Percentiles rank a stretch among this genome's conserved stretches.
These are phyloP conservation scores for Pinus taeda DNA, from an alignment of 75 land plant species.

Conservation along the genomic window DNA sequence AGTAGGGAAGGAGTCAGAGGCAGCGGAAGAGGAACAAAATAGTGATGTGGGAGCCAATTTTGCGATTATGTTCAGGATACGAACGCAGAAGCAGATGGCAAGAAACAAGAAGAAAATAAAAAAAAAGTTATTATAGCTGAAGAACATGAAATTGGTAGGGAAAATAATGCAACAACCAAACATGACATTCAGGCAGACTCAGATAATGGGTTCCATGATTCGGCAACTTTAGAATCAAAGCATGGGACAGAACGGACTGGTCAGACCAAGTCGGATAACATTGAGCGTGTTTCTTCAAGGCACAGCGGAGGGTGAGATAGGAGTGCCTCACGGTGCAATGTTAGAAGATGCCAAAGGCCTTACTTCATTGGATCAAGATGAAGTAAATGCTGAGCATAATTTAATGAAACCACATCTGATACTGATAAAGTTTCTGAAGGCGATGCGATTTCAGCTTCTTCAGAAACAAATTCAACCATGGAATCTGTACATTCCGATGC, in stretches of 20 bases:
- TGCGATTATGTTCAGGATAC: constrained; percentile 12
- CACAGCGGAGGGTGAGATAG: background rate
- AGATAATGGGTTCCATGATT: background rate
- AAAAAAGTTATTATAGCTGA: background rate
- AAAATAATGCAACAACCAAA: background rate
- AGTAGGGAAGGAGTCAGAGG: too few species aligned
- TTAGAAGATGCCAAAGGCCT: background rate
- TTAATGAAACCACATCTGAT: background rate
- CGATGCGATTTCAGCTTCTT: background rate
- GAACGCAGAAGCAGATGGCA: constrained; percentile 4
- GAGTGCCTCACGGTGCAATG: background rate
- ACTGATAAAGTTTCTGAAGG: background rate
- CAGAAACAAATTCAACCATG: background rate
- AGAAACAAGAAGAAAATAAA: constrained; percentile 1
- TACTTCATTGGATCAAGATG: background rate
- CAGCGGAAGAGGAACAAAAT: constrained; percentile 28
- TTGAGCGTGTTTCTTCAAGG: background rate
- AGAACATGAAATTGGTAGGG: constrained; percentile 3
- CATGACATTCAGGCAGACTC: background rate
- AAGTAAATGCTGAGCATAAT: background rate
- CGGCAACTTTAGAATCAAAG: constrained; percentile 1
- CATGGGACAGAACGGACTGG: background rate
- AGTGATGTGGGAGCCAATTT: constrained; percentile 26
- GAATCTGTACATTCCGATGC: constrained; percentile 1
- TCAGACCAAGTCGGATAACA: background rate